Evolutionary conservation across 352 stramenopile genomes (phyloP).

Genomic region (Phytophthora boehmeriae): DNA sequence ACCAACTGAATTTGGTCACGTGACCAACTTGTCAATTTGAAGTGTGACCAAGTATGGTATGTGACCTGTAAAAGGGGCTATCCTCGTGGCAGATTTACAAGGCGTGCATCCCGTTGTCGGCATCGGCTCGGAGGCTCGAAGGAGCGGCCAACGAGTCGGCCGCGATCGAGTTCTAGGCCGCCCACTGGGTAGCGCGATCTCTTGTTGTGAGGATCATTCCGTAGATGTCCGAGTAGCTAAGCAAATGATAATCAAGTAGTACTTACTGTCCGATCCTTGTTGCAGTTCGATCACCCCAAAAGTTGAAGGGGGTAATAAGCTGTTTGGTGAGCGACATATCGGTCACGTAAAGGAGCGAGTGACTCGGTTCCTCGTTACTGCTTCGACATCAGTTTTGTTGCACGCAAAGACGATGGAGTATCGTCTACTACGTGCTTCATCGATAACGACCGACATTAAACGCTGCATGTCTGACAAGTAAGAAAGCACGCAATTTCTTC

Average conservation of each 20-base stretch:
- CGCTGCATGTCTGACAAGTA: too few species aligned
- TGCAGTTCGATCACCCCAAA: conserved; percentile 2
- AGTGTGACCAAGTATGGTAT: too few species aligned
- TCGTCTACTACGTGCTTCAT: too few species aligned
- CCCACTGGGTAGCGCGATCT: background rate
- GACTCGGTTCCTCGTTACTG: conserved; percentile 3
- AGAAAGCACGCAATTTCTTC: too few species aligned
- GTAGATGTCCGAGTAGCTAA: conserved; percentile 11
- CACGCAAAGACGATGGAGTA: too few species aligned
- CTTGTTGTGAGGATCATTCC: background rate
- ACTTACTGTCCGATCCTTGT: conserved; percentile 2
- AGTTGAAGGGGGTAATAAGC: conserved; percentile 11
- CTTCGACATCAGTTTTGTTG: too few species aligned
- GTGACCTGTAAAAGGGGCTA: too few species aligned
- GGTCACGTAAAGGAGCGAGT: conserved; percentile 14
- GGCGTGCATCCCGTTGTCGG: conserved; percentile 43
- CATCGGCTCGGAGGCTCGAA: conserved; percentile 27
- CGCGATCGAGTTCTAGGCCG: conserved; percentile 22
- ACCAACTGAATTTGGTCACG: too few species aligned
- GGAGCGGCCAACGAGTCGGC: conserved; percentile 32
- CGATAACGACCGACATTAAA: too few species aligned
- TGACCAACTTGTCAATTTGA: too few species aligned
- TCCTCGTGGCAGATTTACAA: conserved; percentile 67
- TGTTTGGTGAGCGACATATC: conserved; percentile 12
- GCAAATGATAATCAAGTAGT: background rate